phyloP scores from a whole-genome alignment of 345 rosid species.

The Boechera retrofracta region DNA sequence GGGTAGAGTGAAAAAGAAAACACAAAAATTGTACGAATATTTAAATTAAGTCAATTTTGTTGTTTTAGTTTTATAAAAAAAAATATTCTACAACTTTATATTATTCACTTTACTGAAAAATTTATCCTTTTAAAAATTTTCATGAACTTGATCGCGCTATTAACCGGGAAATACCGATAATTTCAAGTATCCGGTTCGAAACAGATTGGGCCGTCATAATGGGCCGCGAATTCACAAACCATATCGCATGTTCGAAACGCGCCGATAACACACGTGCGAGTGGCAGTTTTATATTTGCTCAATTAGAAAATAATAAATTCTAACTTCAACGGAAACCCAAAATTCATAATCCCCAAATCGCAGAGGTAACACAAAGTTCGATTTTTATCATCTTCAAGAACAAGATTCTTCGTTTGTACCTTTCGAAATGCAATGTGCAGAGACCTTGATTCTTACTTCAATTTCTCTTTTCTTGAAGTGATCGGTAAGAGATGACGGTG shows the following conservation, averaged over 20 bases:
- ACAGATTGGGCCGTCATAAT: not conserved
- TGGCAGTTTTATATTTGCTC: not conserved
- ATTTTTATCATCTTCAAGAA: not conserved
- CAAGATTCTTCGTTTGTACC: no score
- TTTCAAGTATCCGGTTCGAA: not conserved
- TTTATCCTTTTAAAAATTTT: no score
- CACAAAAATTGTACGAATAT: no score
- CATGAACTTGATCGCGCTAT: no score
- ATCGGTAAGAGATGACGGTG: conserved; percentile 14
- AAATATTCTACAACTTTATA: no score
- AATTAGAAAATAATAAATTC: no score
- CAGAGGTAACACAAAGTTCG: not conserved
- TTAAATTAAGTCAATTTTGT: not conserved
- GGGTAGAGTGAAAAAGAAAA: no score
- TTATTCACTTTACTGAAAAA: no score
- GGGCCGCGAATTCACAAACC: not conserved
- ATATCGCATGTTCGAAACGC: conserved; percentile 1
- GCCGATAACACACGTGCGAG: not conserved
- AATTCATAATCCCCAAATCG: conserved; percentile 8
- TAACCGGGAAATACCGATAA: not conserved
- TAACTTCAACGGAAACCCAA: conserved; percentile 26
- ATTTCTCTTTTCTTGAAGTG: not conserved
- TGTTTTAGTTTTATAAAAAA: not conserved
- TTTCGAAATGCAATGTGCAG: no score
- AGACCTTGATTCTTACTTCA: no score